Percentiles rank a stretch among this genome's conserved stretches.
phyloP scores from a whole-genome alignment of 805 yeast genomes.

The Zygosaccharomyces lentus region DNA sequence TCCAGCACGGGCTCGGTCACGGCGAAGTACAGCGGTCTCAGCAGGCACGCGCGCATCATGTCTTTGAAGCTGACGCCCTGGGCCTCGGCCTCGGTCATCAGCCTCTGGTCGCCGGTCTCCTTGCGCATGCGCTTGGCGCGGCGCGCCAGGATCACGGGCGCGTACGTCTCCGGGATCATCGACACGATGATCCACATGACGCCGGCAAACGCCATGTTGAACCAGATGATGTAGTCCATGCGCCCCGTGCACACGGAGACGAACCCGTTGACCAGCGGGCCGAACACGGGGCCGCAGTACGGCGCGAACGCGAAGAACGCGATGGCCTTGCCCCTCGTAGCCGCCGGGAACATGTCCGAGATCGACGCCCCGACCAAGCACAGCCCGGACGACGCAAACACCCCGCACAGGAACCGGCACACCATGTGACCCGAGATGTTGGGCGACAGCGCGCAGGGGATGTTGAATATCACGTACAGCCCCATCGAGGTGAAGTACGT shows the following conservation, averaged over 20 bases:
- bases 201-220: conserved; percentile 89
- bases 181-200: conserved; percentile 65
- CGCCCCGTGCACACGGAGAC: conserved; percentile 66
- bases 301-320: conserved; percentile 91
- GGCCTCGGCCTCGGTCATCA: conserved; percentile 92
- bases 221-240: conserved; percentile 77
- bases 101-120: conserved; percentile 75
- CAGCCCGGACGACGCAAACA: conserved; percentile 76
- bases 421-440: conserved; percentile 77
- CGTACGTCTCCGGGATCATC: conserved; percentile 83
- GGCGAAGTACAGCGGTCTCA: conserved; percentile 75
- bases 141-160: conserved; percentile 69
- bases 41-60: conserved; percentile 63
- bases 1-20: conserved; percentile 81
- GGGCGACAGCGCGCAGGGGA: conserved; percentile 81
- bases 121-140: conserved; percentile 65
- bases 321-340: conserved; percentile 81
- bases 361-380: conserved; percentile 88
- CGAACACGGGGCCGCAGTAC: conserved; percentile 87
- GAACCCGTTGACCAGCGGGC: conserved; percentile 86
- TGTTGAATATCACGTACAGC: conserved; percentile 72
- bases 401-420: conserved; percentile 84
- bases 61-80: conserved; percentile 66
- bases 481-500: conserved; percentile 75
- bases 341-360: conserved; percentile 81